Evolutionary conservation across 106 monocot species (phyloP).

Genomic region (Dioscorea dumetorum): DNA sequence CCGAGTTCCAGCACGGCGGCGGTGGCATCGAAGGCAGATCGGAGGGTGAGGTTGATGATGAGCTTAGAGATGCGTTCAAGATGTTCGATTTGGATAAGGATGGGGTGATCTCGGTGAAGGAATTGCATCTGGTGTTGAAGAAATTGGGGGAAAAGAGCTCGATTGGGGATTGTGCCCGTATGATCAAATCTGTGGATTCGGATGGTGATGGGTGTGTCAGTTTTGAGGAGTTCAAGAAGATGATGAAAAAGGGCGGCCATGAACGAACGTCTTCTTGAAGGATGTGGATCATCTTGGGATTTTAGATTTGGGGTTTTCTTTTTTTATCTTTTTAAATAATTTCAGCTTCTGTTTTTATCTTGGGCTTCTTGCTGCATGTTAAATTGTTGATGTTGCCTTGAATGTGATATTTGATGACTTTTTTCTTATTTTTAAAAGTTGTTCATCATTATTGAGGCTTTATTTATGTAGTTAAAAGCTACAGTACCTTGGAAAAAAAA

Average conservation of each 20-base stretch:
- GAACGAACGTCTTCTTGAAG: not conserved
- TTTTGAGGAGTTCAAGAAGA: conserved; percentile 78
- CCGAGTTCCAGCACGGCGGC: conserved; percentile 21
- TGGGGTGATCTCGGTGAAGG: conserved; percentile 51
- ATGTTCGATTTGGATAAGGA: conserved; percentile 76
- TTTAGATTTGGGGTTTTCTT: no score
- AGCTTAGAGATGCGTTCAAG: conserved; percentile 62
- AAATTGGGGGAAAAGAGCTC: conserved; percentile 55
- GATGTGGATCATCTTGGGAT: no score
- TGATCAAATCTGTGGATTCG: conserved; percentile 58
- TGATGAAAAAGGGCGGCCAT: conserved; percentile 36
- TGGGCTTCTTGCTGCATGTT: no score
- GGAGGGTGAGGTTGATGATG: conserved; percentile 13
- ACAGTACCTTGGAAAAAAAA: no score
- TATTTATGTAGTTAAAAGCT: no score
- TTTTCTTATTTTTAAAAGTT: no score
- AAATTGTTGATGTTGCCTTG: no score
- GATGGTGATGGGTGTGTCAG: conserved; percentile 69
- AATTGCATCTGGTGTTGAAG: conserved; percentile 55
- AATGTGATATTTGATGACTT: no score
- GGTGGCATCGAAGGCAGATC: not conserved
- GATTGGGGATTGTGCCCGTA: conserved; percentile 41
- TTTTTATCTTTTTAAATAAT: no score
- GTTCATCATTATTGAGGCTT: no score
- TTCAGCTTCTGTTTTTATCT: no score